Conservation (phyloP, 805 yeast species). For the Pichia exigua region DNA sequence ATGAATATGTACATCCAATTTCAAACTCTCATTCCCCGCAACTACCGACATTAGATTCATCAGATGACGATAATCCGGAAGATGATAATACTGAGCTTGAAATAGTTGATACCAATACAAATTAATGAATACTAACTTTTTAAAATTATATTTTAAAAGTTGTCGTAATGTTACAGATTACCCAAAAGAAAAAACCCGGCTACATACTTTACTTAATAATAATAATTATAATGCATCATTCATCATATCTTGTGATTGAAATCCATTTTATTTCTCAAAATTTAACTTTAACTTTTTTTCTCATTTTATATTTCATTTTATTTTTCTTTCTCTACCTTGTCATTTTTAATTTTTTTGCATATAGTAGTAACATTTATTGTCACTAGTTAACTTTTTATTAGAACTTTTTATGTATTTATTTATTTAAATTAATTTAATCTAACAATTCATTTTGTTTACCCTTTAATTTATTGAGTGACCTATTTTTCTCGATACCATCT, state of each 20-base stretch:
- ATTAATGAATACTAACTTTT: background rate
- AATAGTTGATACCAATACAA: background rate
- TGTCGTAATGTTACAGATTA: background rate
- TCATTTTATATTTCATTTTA: background rate
- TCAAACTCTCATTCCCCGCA: background rate
- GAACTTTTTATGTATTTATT: background rate
- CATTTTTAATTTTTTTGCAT: background rate
- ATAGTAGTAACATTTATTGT: background rate
- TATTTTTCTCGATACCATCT: background rate
- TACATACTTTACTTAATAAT: background rate
- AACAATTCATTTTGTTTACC: too few species aligned
- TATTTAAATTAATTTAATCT: too few species aligned
- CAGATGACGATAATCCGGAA: background rate
- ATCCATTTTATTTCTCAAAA: background rate
- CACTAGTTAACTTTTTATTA: too few species aligned
- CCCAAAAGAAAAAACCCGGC: background rate
- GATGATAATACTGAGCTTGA: background rate
- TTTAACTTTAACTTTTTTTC: too few species aligned
- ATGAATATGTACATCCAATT: background rate
- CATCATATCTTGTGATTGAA: background rate
- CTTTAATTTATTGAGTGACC: too few species aligned
- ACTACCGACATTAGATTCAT: background rate
- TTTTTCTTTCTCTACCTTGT: background rate
- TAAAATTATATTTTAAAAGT: background rate
- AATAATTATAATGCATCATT: background rate